Evolutionary conservation across 306 rosid genomes (phyloP).

Genomic region (Fagus crenata): DNA sequence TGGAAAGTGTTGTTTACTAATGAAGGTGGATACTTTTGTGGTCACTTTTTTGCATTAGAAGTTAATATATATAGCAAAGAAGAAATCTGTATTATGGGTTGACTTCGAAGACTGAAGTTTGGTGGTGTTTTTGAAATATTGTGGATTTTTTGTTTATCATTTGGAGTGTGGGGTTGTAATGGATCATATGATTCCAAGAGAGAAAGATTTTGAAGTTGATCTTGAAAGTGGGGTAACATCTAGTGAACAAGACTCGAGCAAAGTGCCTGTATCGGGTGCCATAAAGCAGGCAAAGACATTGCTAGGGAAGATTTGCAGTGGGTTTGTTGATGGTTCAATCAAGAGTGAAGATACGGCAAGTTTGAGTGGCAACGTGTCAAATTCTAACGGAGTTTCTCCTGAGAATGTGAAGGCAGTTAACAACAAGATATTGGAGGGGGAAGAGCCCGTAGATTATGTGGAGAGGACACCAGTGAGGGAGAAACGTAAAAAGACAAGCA

Average conservation of each 20-base stretch:
- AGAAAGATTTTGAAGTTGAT: constrained; percentile 56
- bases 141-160: constrained; percentile 25
- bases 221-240: constrained; percentile 57
- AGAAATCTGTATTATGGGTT: constrained; percentile 37
- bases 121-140: constrained; percentile 7
- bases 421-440: constrained; percentile 33
- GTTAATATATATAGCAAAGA: constrained; percentile 21
- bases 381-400: constrained; percentile 34
- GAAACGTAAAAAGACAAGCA: constrained; percentile 64
- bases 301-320: constrained; percentile 47
- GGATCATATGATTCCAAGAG: constrained; percentile 42
- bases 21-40: constrained; percentile 27
- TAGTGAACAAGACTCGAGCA: constrained; percentile 46
- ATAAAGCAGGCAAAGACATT: constrained; percentile 45
- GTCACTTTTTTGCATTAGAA: constrained; percentile 10
- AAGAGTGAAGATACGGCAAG: constrained; percentile 41
- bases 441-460: constrained; percentile 25
- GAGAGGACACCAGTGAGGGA: constrained; percentile 54
- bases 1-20: constrained; percentile 30
- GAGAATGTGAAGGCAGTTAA: constrained; percentile 35
- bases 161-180: constrained; percentile 32
- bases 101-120: constrained; percentile 21
- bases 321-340: constrained; percentile 43
- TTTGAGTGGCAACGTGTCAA: constrained; percentile 39
- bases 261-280: constrained; percentile 31